phyloP scores from a whole-genome alignment of 805 yeast species.

The Hanseniaspora singularis region DNA sequence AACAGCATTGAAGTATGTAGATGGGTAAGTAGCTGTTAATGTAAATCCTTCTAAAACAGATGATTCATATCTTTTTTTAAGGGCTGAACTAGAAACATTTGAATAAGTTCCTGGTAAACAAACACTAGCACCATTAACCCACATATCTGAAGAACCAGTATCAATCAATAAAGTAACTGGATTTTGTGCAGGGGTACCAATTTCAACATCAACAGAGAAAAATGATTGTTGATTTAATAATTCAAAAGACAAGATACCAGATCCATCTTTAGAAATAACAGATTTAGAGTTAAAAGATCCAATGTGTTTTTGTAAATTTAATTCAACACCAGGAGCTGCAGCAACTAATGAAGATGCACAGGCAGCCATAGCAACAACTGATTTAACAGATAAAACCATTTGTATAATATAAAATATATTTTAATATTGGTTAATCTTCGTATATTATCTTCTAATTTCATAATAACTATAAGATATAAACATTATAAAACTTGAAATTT shows the following conservation, averaged over 20 bases:
- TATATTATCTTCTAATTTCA: too few relatives aligned
- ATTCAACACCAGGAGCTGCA: not conserved
- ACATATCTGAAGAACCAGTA: slow-evolving; percentile 66
- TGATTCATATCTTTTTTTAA: slow-evolving; percentile 12
- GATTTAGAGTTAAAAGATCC: slow-evolving; percentile 1
- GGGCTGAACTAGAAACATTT: slow-evolving; percentile 1
- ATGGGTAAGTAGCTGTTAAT: slow-evolving; percentile 15
- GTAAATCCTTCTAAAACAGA: slow-evolving; percentile 12
- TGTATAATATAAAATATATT: not conserved
- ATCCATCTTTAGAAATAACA: slow-evolving; percentile 9
- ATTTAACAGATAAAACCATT: slow-evolving; percentile 5
- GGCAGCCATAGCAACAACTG: slow-evolving; percentile 2
- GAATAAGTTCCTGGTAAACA: slow-evolving; percentile 24
- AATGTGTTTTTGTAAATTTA: slow-evolving; percentile 11
- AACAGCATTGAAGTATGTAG: slow-evolving; percentile 10
- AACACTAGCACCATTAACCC: slow-evolving; percentile 43
- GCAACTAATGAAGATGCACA: not conserved
- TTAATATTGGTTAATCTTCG: not conserved
- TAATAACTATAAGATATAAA: too few relatives aligned
- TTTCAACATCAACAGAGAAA: slow-evolving; percentile 34
- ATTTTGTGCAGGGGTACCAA: slow-evolving; percentile 51
- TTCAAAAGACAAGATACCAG: slow-evolving; percentile 19
- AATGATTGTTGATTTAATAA: slow-evolving; percentile 34
- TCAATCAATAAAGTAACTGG: slow-evolving; percentile 46
- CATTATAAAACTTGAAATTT: too few relatives aligned